Base-by-base conservation (phyloP, 1,284 basidiomycete species). In the Cutaneotrichosporon sp. region DNA sequence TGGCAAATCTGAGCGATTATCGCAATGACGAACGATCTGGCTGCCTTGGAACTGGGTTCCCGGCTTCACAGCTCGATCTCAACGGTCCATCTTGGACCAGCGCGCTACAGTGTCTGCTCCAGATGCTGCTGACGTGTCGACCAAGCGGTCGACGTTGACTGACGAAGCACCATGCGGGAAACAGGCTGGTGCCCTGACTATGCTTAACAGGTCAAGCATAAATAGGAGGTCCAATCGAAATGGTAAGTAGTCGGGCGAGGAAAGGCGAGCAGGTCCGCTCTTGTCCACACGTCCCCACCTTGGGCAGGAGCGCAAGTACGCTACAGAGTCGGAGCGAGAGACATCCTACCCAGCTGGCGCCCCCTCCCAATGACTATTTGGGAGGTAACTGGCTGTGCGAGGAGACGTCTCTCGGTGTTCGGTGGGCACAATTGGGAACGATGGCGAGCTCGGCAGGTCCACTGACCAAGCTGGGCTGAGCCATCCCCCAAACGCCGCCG, bases 1-100 rank as follows among this genome's bases (percentile, higher is more conserved):
- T 42, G 38, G 38, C 38, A n/a, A 42, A 42, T 42, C 38, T n/a
- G 38, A 42, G 38, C 38, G 38, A 42, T n/a, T 16, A n/a, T n/a
- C 38, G 14, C 38, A 18, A 42, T 6, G 38, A 42, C 38, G 38
- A 42, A n/a, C 18, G 18, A n/a, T n/a, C 38, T 42, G 38, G 14
- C 33, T 14, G 34, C 34, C 34, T 36, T 36, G 13, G 13, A 36
- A n/a, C n/a, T n/a, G n/a, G n/a, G n/a, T n/a, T n/a, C n/a, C n/a
- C 29, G 4, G 29, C 29, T 29, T 29, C 29, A 29, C n/a, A n/a
- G n/a, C n/a, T n/a, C n/a, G n/a, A n/a, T n/a, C 14, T 38, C 36
- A 38, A 1, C 14, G 36, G 13, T 14, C 6, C 36, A 13, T 38
- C 36, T 5, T 5, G 5, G 36, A 2, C 1, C 36, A 14, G 4